phyloP scores from a whole-genome alignment of 1,284 basidiomycete species.

The Irpex sp. region DNA sequence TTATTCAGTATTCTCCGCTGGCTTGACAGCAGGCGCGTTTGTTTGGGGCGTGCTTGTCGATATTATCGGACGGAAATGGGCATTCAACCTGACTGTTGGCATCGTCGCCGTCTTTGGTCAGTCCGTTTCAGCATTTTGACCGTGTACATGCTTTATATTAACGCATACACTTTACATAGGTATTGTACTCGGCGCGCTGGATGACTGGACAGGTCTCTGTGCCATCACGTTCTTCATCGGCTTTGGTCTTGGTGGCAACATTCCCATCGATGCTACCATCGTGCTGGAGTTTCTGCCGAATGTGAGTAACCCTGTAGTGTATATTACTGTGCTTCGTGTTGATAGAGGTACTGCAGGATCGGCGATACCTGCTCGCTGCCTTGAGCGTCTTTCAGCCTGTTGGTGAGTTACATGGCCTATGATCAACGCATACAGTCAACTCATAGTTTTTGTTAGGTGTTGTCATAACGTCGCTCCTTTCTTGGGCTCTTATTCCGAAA shows the following conservation, averaged over 20 bases:
- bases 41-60: slow-evolving; percentile 16
- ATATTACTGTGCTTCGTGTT: not conserved
- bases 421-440: not conserved
- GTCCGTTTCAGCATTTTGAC: slow-evolving; percentile 11
- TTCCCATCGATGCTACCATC: slow-evolving; percentile 16
- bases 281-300: slow-evolving; percentile 14
- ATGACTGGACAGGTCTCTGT: slow-evolving; percentile 8
- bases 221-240: slow-evolving; percentile 12
- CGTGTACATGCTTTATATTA: not conserved
- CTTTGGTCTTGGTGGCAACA: slow-evolving; percentile 17
- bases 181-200: slow-evolving; percentile 9
- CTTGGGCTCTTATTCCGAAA: slow-evolving; percentile 12
- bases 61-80: slow-evolving; percentile 15
- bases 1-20: slow-evolving; percentile 11
- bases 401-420: not conserved
- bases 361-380: slow-evolving; percentile 13
- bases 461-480: slow-evolving; percentile 12
- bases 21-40: slow-evolving; percentile 15
- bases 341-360: slow-evolving; percentile 1
- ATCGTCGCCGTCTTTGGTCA: slow-evolving; percentile 13
- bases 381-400: slow-evolving; percentile 13
- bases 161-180: not conserved
- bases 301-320: not conserved
- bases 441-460: slow-evolving; percentile 3
- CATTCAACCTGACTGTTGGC: slow-evolving; percentile 16